Conservation (phyloP, 1,284 basidiomycete genomes). For the Apiotrichum laibachii region DNA sequence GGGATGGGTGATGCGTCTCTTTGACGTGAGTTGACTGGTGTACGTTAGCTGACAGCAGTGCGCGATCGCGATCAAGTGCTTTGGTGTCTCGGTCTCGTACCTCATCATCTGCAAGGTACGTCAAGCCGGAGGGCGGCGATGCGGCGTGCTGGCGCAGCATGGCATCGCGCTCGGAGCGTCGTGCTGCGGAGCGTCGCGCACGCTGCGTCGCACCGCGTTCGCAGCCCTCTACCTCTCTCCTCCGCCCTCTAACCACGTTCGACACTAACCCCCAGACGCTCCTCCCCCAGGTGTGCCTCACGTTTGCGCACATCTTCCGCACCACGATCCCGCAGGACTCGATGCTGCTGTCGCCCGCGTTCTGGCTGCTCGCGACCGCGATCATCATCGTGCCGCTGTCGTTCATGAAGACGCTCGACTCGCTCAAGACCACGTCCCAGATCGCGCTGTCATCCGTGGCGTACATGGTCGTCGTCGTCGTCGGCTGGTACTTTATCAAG, state of each 20-base stretch:
- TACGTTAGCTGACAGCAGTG: constrained; percentile 57
- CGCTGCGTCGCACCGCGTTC: not conserved
- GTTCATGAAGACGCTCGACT: constrained; percentile 78
- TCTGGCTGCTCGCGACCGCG: constrained; percentile 83
- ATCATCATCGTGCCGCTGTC: constrained; percentile 79
- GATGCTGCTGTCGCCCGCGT: constrained; percentile 65
- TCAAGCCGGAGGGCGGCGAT: not conserved
- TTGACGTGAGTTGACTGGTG: constrained; percentile 38
- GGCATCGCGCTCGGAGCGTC: not conserved
- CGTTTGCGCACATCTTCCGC: constrained; percentile 70
- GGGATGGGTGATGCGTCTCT: constrained; percentile 47
- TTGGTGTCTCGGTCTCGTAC: constrained; percentile 94
- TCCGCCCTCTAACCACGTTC: not conserved
- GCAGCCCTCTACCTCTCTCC: not conserved
- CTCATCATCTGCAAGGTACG: constrained; percentile 86
- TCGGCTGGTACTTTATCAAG: constrained; percentile 50
- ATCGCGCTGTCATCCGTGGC: constrained; percentile 51
- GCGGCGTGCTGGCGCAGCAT: not conserved
- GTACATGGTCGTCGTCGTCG: constrained; percentile 66
- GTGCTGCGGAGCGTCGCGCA: no score
- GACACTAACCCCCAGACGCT: constrained; percentile 53
- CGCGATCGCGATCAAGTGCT: constrained; percentile 94
- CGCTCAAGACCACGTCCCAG: constrained; percentile 53
- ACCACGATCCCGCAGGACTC: constrained; percentile 59
- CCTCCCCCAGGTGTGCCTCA: constrained; percentile 87